phyloP scores from a whole-genome alignment of 2,329 filamentous ascomycete genomes.

The Fusarium sambucinum region DNA sequence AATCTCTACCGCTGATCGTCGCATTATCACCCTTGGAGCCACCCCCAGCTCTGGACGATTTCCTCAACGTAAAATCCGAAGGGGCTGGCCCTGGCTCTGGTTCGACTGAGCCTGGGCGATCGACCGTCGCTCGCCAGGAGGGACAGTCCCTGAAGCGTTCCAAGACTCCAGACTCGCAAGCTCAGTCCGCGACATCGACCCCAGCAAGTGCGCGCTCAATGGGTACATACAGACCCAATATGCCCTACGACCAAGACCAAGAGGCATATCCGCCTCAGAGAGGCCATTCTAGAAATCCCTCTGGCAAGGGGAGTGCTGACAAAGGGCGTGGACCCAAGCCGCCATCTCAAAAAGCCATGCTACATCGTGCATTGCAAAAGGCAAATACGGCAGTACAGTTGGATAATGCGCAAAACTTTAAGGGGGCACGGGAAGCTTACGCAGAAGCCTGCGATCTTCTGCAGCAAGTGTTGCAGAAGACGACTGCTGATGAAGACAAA shows the following conservation, averaged over 20 bases:
- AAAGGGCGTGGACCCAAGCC: conserved; percentile 54
- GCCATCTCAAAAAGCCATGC: conserved; percentile 92
- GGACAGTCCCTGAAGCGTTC: conserved; percentile 47
- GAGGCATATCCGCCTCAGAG: conserved; percentile 47
- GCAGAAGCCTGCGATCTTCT: conserved; percentile 89
- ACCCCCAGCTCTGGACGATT: conserved; percentile 38
- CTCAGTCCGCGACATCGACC: conserved; percentile 35
- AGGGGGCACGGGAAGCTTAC: conserved; percentile 91
- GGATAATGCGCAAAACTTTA: conserved; percentile 95
- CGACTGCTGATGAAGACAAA: conserved; percentile 85
- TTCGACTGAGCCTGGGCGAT: conserved; percentile 43
- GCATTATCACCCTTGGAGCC: conserved; percentile 45
- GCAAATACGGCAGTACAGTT: conserved; percentile 95
- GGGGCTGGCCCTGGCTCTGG: conserved; percentile 49
- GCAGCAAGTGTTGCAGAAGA: conserved; percentile 87
- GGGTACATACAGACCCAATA: conserved; percentile 31
- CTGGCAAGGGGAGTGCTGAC: conserved; percentile 52
- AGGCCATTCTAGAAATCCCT: conserved; percentile 51
- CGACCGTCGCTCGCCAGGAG: conserved; percentile 43
- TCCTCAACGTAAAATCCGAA: conserved; percentile 39
- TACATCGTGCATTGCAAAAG: conserved; percentile 94
- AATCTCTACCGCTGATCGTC: conserved; percentile 44
- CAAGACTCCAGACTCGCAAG: conserved; percentile 30
- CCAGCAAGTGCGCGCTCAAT: conserved; percentile 31
- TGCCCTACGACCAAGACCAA: conserved; percentile 51